Percentiles rank a stretch among this genome's conserved stretches.
Evolutionary conservation across 139 green algal species (phyloP).

Genomic region (Coccomyxa sp.): DNA sequence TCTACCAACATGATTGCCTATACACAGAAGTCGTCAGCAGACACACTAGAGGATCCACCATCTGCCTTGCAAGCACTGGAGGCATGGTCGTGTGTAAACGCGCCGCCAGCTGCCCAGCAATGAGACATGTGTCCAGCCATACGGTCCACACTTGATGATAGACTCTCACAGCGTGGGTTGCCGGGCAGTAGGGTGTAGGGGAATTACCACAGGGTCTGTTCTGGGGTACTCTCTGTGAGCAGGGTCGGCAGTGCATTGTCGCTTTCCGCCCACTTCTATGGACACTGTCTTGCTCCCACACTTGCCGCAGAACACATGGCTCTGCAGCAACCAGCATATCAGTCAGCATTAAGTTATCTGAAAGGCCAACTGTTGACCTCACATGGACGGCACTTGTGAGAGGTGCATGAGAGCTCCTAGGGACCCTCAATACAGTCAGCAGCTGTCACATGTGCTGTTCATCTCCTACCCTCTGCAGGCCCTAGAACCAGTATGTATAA

Average conservation of each 20-base stretch:
- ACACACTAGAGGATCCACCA: background rate
- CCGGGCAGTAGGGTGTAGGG: no score
- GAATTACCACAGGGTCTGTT: slow-evolving; percentile 73
- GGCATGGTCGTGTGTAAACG: background rate
- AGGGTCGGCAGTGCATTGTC: slow-evolving; percentile 43
- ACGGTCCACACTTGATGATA: no score
- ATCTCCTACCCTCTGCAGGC: background rate
- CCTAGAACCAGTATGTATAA: background rate
- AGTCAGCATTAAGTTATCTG: no score
- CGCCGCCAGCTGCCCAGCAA: background rate
- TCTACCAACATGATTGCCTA: slow-evolving; percentile 81
- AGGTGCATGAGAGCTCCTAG: no score
- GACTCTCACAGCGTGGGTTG: no score
- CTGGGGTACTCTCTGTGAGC: slow-evolving; percentile 69
- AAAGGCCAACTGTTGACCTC: no score
- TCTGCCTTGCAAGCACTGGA: background rate
- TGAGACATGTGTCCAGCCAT: background rate
- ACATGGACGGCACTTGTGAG: no score
- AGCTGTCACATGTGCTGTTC: background rate
- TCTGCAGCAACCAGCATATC: slow-evolving; percentile 23
- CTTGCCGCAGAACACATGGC: slow-evolving; percentile 53
- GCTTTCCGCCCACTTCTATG: slow-evolving; percentile 53
- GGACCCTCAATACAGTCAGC: no score
- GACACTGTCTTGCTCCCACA: slow-evolving; percentile 51
- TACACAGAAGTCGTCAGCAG: no score